phyloP scores from a whole-genome alignment of 2,329 filamentous ascomycete genomes.

The Emmonsiellopsis sp. region DNA sequence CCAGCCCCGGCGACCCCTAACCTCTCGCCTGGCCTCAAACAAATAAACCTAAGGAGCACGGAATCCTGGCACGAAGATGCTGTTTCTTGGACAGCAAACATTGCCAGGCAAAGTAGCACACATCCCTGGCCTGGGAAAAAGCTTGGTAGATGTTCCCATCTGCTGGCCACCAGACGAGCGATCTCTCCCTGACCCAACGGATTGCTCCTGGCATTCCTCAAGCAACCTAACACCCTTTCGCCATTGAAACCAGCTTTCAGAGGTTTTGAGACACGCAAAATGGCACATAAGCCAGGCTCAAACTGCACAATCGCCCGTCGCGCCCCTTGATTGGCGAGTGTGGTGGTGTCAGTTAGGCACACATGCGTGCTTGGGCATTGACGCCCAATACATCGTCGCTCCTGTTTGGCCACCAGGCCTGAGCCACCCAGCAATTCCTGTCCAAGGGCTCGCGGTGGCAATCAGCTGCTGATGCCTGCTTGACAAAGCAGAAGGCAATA shows the following conservation, averaged over 20 bases:
- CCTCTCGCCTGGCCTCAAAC: background rate
- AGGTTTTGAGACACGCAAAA: background rate
- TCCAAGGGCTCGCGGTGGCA: background rate
- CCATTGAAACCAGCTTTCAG: background rate
- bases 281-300: background rate
- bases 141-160: background rate
- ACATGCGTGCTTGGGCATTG: slow-evolving; percentile 9
- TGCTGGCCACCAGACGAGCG: background rate
- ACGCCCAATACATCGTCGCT: background rate
- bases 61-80: background rate
- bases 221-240: background rate
- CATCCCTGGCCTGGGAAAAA: background rate
- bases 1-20: background rate
- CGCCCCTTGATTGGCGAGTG: slow-evolving; percentile 1
- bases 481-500: too few relatives aligned
- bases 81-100: background rate
- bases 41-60: background rate
- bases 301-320: background rate
- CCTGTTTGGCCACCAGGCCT: background rate
- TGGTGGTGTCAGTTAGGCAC: slow-evolving; percentile 10
- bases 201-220: too few relatives aligned
- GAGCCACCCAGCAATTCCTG: too few relatives aligned
- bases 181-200: too few relatives aligned
- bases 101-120: background rate
- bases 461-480: background rate